Evolutionary conservation across 2,329 filamentous ascomycete species (phyloP).

Genomic region (Aspergillus sp.): DNA sequence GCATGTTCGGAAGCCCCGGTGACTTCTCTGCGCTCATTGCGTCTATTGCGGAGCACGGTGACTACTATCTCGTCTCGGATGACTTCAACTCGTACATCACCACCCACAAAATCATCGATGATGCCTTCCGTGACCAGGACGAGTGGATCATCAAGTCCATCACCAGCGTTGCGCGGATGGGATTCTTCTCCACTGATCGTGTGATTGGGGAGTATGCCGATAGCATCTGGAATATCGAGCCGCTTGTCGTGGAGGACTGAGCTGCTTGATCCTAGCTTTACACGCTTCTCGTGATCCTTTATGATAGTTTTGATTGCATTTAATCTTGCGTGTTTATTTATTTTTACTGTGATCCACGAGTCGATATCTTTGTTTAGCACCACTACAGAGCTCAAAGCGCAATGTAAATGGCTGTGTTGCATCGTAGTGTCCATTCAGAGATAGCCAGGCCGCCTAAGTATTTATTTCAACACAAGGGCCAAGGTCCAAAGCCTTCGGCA

Average conservation of each 20-base stretch:
- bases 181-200: slow-evolving; percentile 92
- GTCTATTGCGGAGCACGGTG: slow-evolving; percentile 86
- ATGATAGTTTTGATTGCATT: not conserved
- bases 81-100: slow-evolving; percentile 95
- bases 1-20: slow-evolving; percentile 74
- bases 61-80: slow-evolving; percentile 96
- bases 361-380: not conserved
- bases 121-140: slow-evolving; percentile 87
- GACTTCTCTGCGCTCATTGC: slow-evolving; percentile 81
- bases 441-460: no score
- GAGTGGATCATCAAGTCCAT: slow-evolving; percentile 92
- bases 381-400: not conserved
- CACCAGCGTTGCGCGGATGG: slow-evolving; percentile 85
- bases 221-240: slow-evolving; percentile 95
- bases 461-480: no score
- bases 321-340: not conserved
- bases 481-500: no score
- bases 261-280: not conserved
- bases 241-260: slow-evolving; percentile 53
- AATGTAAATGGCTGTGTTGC: no score
- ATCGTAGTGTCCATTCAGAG: no score
- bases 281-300: not conserved
- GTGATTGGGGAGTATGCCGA: slow-evolving; percentile 98
- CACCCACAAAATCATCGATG: slow-evolving; percentile 87
- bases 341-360: not conserved